Evolutionary conservation across 1,284 basidiomycete species (phyloP), one percentile per base, ranked within the genome.

Genomic region (Naganishia sp.): DNA sequence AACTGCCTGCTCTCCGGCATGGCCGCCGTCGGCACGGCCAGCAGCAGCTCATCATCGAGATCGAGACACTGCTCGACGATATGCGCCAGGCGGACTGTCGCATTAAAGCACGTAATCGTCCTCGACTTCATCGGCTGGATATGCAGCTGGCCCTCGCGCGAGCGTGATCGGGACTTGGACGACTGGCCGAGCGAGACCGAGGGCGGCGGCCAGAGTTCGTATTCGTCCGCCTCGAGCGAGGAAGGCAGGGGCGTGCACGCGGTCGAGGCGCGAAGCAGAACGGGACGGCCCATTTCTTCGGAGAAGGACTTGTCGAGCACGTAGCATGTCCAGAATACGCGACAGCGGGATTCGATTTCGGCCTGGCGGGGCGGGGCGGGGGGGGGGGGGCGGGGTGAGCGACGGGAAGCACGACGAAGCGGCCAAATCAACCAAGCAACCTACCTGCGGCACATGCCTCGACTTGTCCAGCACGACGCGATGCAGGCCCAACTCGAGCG

Each of bases 241-340:
- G 75, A 76, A 0, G 81, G 77, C 16, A 81, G 70, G 0, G 80
- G 80, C 9, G 75, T 78, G 3, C 79, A 77, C 23, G 75, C 75
- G 9, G 78, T 76, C 4, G 77, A 72, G 43, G 77, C 79, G 1
- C 77, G 74, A 25, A 82, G 72, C 7, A 80, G 72, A 54, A 75
- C 76, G 0, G 79, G 75, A 7, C 80, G 75, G 4, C 81, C 81
- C 48, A 80, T 81, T 70, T 82, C 81, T 69, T 80, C 77, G 10
- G 75, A 73, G 4, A 81, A 70, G 16, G 77, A 72, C 72, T 81
- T 81, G 72, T 81, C 79, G 31, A 81, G 69, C 43, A 81, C 76
- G 66, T 81, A 81, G 59, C 75, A 75, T 69, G 78, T 77, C 79
- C 80, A 81, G 59, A 76, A 81, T 53, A 80, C 75, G 9, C 81